Base-by-base conservation (phyloP, 352 stramenopile genomes). In the Globisporangium acanthophoron region DNA sequence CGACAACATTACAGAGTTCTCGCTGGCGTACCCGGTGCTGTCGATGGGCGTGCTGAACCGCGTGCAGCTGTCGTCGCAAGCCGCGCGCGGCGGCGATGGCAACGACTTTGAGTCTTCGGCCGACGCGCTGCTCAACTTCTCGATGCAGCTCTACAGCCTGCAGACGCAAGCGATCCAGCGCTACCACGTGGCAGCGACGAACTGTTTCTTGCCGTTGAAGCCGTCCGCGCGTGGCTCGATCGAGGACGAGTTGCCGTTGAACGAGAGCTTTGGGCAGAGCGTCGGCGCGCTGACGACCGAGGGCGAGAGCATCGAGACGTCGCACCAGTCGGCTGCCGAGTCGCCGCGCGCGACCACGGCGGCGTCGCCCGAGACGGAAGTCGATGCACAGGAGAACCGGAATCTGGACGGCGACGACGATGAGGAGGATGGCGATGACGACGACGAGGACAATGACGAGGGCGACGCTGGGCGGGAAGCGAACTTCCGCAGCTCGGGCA, bases 141-240 rank as follows among this genome's bases (percentile, higher is more conserved):
- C 72, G 11, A 94, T 94, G 81, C 81, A 92, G 62, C 66, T 92
- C 7, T 94, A 88, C 48, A 88, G 78, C 48, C 59, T 92, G 8
- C 85, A 94, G 62, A 92, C 85, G 1, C 78, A 92, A 20, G 85
- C 85, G 20, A 94, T 94, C 61, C 85, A 94, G 64, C 82, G 85
- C 12, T 94, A 94, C 64, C 76, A 88, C 31, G 82, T 94, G 3
- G 61, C 60, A 9, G 75, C 81, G 20, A 75, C 67, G 29, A 74
- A 75, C 48, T 94, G 82, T 59, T 92, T 79, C 53, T 39, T 82
- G 5, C 76, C 78, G 18, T 57, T 63, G 29, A 58, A 58, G 20
- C 50, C 67, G 24, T 40, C 63, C 20, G 60, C 54, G 7, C 63
- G 62, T 5, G 61, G 59, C n/a, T 69, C 58, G 3, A 59, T 83